These are phyloP conservation scores for Dactylellina cionopaga DNA, from an alignment of 2,329 filamentous ascomycete species.

Conservation along the genomic window DNA sequence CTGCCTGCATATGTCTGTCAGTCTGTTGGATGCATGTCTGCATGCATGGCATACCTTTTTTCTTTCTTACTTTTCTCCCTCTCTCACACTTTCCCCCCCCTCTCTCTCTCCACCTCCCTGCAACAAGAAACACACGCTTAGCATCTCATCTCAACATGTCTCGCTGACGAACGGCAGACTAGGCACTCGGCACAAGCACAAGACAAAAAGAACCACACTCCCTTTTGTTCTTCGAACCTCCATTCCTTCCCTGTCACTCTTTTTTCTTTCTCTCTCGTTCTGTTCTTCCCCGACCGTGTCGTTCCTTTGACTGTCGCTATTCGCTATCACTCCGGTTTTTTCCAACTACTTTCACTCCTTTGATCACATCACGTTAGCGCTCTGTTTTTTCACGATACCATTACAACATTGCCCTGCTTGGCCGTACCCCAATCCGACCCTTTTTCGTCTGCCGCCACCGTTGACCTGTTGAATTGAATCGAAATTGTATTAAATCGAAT, in stretches of 20 bases:
- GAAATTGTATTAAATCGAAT: too few species aligned
- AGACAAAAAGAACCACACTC: constrained; percentile 47
- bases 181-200: constrained; percentile 6
- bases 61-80: constrained; percentile 44
- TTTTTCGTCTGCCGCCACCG: constrained; percentile 17
- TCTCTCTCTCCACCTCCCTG: constrained; percentile 31
- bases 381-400: constrained; percentile 18
- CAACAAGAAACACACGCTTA: constrained; percentile 18
- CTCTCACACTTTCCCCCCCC: constrained; percentile 15
- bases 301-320: constrained; percentile 6
- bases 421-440: constrained; percentile 2
- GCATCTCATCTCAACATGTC: constrained; percentile 53
- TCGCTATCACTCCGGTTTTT: constrained; percentile 20
- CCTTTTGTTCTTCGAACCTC: constrained; percentile 28
- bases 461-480: too few species aligned
- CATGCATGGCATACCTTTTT: neutral
- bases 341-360: constrained; percentile 47
- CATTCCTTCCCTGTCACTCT: constrained; percentile 31
- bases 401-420: too few species aligned
- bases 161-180: constrained; percentile 42
- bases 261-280: constrained; percentile 16
- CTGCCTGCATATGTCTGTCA: neutral
- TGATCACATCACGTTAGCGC: neutral
- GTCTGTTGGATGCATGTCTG: neutral
- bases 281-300: constrained; percentile 3